phyloP scores from a whole-genome alignment of 352 stramenopile species.

The Aphanomyces stellatus region DNA sequence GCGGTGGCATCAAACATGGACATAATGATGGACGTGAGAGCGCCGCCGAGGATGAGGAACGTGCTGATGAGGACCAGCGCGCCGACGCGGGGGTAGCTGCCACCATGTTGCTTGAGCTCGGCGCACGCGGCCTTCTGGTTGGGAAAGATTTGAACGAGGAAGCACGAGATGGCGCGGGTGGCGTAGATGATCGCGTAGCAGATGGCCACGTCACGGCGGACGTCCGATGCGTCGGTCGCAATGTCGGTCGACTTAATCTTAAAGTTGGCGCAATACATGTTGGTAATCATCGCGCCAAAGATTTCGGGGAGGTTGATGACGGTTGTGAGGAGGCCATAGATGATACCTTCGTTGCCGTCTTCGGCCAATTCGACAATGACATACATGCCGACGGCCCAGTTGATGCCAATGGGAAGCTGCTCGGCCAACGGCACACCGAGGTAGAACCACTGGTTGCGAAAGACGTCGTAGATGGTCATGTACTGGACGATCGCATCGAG shows the following conservation, averaged over 20 bases:
- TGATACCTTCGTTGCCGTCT: conserved; percentile 28
- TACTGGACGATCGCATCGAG: conserved; percentile 36
- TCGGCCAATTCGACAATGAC: conserved; percentile 30
- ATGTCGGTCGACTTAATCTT: conserved; percentile 27
- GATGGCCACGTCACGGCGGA: conserved; percentile 26
- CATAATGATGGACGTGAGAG: conserved; percentile 42
- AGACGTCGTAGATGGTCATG: conserved; percentile 44
- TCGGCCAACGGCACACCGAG: conserved; percentile 41
- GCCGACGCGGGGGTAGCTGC: conserved; percentile 6
- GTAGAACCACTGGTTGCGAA: conserved; percentile 45
- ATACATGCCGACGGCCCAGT: conserved; percentile 25
- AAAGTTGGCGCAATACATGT: conserved; percentile 33
- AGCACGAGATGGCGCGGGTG: conserved; percentile 30
- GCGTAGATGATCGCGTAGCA: conserved; percentile 30
- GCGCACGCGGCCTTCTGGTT: conserved; percentile 24
- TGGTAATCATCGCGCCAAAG: conserved; percentile 32
- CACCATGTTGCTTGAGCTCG: conserved; percentile 21
- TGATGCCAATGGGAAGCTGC: conserved; percentile 32
- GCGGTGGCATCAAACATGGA: conserved; percentile 44
- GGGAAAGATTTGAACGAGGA: conserved; percentile 37
- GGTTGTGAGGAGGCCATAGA: conserved; percentile 31
- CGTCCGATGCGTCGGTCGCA: conserved; percentile 22
- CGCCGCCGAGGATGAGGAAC: conserved; percentile 35
- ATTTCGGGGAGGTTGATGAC: conserved; percentile 25
- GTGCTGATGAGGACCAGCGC: conserved; percentile 16